Evolutionary conservation across 2,329 filamentous ascomycete genomes (phyloP).

Genomic region (Fusarium tanahbumbuense): DNA sequence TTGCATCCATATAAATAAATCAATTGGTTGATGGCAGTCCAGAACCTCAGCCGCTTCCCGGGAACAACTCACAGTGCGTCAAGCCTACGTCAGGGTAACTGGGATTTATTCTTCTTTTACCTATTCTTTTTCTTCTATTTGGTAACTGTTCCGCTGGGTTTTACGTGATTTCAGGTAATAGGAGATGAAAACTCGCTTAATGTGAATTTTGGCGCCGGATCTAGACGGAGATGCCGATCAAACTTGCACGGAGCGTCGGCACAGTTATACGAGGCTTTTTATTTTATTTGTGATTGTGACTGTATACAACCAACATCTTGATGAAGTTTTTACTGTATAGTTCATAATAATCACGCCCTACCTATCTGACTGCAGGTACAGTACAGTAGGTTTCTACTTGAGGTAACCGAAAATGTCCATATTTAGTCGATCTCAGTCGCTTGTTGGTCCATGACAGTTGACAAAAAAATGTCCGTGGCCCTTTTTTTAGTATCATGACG

Average conservation of each 20-base stretch:
- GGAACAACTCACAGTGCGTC: conserved; percentile 38
- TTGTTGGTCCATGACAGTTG: conserved; percentile 4
- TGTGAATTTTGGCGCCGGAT: conserved; percentile 12
- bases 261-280: conserved; percentile 35
- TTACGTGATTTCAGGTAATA: neutral
- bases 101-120: neutral
- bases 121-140: neutral
- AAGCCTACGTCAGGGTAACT: conserved; percentile 33
- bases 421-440: conserved; percentile 1
- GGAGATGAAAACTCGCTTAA: neutral
- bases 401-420: conserved; percentile 12
- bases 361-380: neutral
- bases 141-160: neutral
- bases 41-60: conserved; percentile 28
- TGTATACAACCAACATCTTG: conserved; percentile 6
- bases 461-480: neutral
- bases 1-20: conserved; percentile 1
- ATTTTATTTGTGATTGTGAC: conserved; percentile 4
- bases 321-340: neutral
- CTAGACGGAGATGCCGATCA: conserved; percentile 31
- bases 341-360: neutral
- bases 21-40: conserved; percentile 29
- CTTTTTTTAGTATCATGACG: conserved; percentile 42
- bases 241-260: conserved; percentile 18
- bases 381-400: conserved; percentile 9